Percentiles rank a stretch among this genome's conserved stretches.
phyloP scores from a whole-genome alignment of 108 stramenopile genomes.

The Nitzschia sp. region DNA sequence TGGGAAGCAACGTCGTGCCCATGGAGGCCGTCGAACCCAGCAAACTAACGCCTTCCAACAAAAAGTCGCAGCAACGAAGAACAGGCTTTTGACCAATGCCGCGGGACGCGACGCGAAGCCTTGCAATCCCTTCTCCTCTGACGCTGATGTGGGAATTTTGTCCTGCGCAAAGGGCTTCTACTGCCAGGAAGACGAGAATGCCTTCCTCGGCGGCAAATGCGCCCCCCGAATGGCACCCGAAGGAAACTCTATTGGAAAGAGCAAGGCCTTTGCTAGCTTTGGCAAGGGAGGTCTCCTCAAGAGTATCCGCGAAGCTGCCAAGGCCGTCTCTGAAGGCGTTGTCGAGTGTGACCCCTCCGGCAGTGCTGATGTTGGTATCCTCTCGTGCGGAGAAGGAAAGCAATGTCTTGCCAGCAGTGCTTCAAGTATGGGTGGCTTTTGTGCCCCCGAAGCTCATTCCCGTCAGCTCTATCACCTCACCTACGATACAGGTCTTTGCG shows the following conservation, averaged over 20 bases:
- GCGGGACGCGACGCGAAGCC: not conserved
- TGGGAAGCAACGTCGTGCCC: not conserved
- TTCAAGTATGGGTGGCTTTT: not conserved
- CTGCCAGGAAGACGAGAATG: not conserved
- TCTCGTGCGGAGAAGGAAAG: constrained; percentile 1
- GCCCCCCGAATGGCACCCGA: not conserved
- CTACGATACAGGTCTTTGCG: not conserved
- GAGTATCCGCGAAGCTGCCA: not conserved
- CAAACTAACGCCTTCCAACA: no score
- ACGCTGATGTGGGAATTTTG: constrained; percentile 6
- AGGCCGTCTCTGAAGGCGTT: not conserved
- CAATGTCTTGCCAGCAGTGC: not conserved
- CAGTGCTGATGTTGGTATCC: constrained; percentile 15
- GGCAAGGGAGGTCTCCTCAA: constrained; percentile 3
- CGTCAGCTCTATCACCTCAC: not conserved
- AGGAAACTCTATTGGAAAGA: not conserved
- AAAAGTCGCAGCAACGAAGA: not conserved
- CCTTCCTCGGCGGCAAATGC: not conserved
- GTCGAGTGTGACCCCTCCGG: constrained; percentile 1
- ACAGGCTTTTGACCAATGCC: not conserved
- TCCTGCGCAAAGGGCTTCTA: not conserved
- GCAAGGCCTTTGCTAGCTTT: not conserved
- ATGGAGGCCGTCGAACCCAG: not conserved
- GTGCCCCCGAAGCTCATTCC: not conserved
- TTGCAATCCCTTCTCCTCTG: not conserved